Evolutionary conservation across 768 basidiomycete genomes (phyloP), one percentile per base, ranked within the genome.

Genomic region (Leccinum imitatum): DNA sequence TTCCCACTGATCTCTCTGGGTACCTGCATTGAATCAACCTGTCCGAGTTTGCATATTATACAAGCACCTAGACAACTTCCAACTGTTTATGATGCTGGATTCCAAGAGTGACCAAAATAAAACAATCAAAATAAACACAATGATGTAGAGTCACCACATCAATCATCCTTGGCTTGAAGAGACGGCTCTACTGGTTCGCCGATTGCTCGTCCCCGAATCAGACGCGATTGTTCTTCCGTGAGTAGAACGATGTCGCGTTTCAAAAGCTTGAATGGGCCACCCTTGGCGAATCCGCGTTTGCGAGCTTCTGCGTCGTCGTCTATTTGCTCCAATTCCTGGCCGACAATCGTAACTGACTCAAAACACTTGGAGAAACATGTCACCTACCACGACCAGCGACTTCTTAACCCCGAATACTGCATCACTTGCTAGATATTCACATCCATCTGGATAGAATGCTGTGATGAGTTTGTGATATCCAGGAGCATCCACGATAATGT

Each of bases 371-470:
- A 33, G 52, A 33, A 54, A 41, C 7, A 19, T 10, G n/a, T 44
- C 6, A 78, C 84, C 54, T 73, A 92, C 91, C 63, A 91, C 83
- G 19, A 93, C 80, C 27, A 95, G 78, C 6, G 88, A 90, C 52
- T 82, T 81, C 73, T 91, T 91, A 23, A 90, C 91, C 10, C 93
- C 91, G 72, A 93, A 93, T 3, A 93, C 90, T 11, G 83, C 79
- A 68, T 94, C 92, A 60, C 85, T 90, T 6, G 73, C 73, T 23
- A 93, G 60, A 66, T 82, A 93, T 3, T 77, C 71, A 64, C 91
- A 89, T 5, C 84, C 86, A 57, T 87, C 83, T 14, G 87, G 85
- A 70, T 90, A 95, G 10, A 93, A 70, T 1, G 91, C 85, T 0
- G 91, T 93, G 17, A 80, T 76, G 21, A 95, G 82, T 48, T 83